Conservation (phyloP, 352 stramenopile species). For the Saprolegnia parasitica region DNA sequence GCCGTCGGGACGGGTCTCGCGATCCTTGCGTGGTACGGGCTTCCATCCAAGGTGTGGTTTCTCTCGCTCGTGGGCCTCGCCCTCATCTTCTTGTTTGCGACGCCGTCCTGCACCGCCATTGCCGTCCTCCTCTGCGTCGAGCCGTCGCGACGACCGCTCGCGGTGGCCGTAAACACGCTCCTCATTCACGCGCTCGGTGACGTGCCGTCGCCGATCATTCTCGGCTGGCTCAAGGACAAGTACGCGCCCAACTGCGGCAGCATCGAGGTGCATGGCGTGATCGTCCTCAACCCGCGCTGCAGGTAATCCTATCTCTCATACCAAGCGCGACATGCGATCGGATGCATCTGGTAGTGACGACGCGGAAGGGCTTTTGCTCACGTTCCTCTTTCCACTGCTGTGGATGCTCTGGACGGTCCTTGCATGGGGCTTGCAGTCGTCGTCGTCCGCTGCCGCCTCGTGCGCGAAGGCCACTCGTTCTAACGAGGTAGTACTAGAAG, state of each 20-base stretch:
- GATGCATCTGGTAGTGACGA: too few relatives aligned
- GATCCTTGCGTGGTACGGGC: conserved; percentile 58
- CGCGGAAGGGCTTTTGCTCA: conserved; percentile 54
- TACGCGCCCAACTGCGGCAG: conserved; percentile 86
- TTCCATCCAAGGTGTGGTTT: conserved; percentile 47
- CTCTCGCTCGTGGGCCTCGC: conserved; percentile 63
- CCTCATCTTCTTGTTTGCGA: conserved; percentile 73
- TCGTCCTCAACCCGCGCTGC: conserved; percentile 63
- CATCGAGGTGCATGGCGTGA: conserved; percentile 53
- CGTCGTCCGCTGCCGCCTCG: conserved; percentile 20
- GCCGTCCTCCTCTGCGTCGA: conserved; percentile 89
- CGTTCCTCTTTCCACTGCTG: conserved; percentile 70
- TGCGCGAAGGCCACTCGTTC: conserved; percentile 13
- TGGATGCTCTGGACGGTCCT: conserved; percentile 71
- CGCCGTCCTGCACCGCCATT: conserved; percentile 80
- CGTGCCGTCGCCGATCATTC: conserved; percentile 91
- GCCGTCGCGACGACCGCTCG: conserved; percentile 81
- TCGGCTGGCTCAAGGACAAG: conserved; percentile 90
- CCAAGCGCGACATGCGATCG: too few relatives aligned
- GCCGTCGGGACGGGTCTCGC: conserved; percentile 42
- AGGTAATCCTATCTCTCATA: neutral
- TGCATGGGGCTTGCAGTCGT: conserved; percentile 38
- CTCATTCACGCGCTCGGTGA: conserved; percentile 92
- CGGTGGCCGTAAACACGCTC: conserved; percentile 87
- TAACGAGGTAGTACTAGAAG: neutral